A percentile compares a stretch with the other conserved stretches of the same genome.
Evolutionary conservation across 129 eudicot genomes (phyloP).

Genomic region (Tagetes erecta): DNA sequence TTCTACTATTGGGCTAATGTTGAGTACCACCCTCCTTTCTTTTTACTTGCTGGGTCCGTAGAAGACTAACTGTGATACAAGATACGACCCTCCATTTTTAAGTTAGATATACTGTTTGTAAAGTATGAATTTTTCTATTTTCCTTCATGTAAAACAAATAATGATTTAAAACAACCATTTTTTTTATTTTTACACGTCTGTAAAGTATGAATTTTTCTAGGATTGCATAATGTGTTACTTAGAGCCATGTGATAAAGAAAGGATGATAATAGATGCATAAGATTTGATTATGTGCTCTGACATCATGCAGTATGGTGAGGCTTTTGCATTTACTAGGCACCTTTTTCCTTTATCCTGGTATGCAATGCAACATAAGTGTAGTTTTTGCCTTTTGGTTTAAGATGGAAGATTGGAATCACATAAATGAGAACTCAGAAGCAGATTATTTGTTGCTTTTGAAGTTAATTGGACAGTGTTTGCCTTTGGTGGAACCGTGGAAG

Average conservation of each 20-base stretch:
- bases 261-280: not conserved
- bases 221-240: not conserved
- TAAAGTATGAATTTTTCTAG: not conserved
- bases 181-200: not conserved
- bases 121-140: too few relatives aligned
- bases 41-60: not conserved
- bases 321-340: not conserved
- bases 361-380: not conserved
- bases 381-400: constrained; percentile 1
- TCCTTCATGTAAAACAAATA: not conserved
- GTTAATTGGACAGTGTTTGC: not conserved
- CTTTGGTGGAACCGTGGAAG: not conserved
- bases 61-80: not conserved
- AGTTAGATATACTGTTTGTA: not conserved
- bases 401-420: not conserved
- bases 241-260: not conserved
- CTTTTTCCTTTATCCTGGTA: not conserved
- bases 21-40: not conserved
- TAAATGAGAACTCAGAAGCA: not conserved
- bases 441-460: not conserved
- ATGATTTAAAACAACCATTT: not conserved
- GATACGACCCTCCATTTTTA: not conserved
- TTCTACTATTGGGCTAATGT: not conserved
- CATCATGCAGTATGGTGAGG: not conserved
- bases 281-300: not conserved